phyloP scores from a whole-genome alignment of 2,329 filamentous ascomycete species.

The Trichoderma simmonsii region DNA sequence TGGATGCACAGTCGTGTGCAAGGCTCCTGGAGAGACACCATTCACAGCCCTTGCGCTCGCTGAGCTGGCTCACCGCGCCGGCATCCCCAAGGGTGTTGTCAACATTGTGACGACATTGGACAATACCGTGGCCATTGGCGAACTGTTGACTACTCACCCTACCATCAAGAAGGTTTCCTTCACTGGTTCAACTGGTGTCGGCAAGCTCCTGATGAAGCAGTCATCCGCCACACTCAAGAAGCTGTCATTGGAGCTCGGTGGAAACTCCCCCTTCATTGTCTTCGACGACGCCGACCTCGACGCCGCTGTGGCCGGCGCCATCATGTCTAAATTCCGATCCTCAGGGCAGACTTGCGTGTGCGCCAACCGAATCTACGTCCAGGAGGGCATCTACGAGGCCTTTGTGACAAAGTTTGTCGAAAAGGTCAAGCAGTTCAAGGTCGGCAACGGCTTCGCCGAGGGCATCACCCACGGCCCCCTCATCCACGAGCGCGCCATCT shows the following conservation, averaged over 20 bases:
- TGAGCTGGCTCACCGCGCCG: conserved; percentile 80
- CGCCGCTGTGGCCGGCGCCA: conserved; percentile 74
- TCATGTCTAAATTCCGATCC: conserved; percentile 87
- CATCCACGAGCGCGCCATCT: conserved; percentile 78
- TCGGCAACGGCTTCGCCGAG: conserved; percentile 70
- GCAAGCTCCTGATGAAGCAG: conserved; percentile 84
- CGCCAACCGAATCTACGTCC: conserved; percentile 79
- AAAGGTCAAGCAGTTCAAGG: conserved; percentile 70
- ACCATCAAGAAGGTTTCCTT: conserved; percentile 88
- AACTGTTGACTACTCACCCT: conserved; percentile 71
- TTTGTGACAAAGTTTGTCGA: conserved; percentile 68
- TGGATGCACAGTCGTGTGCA: conserved; percentile 92
- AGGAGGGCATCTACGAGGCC: conserved; percentile 71
- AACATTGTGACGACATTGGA: conserved; percentile 79
- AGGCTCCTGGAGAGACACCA: conserved; percentile 88
- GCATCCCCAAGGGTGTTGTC: conserved; percentile 85
- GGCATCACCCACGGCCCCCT: conserved; percentile 76
- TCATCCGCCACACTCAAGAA: conserved; percentile 79
- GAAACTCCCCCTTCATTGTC: conserved; percentile 94
- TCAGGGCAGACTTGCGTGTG: conserved; percentile 96
- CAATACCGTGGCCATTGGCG: conserved; percentile 75
- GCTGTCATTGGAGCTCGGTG: conserved; percentile 83
- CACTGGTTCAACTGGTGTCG: conserved; percentile 72
- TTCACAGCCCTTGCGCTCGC: conserved; percentile 85
- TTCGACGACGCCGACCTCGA: conserved; percentile 95